phyloP scores from a whole-genome alignment of 73 alveolate genomes.

The Breviolum minutum region DNA sequence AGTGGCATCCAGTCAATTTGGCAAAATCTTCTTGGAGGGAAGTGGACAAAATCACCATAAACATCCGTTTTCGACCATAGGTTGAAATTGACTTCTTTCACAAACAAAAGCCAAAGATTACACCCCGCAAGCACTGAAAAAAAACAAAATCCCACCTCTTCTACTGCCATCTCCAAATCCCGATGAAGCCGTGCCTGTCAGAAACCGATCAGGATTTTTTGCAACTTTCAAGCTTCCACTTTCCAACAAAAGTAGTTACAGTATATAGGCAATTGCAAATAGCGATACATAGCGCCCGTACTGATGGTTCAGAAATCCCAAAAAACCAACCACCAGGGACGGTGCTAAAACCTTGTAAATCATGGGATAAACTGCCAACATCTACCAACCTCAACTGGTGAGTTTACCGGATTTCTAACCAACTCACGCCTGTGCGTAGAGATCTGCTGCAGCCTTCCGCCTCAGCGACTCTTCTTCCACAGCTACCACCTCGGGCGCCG shows the following conservation, averaged over 20 bases:
- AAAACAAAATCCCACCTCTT: neutral
- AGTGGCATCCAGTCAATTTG: neutral
- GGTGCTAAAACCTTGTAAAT: too few relatives aligned
- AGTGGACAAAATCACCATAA: neutral
- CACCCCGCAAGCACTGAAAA: neutral
- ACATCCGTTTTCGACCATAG: too few relatives aligned
- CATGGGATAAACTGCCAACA: neutral
- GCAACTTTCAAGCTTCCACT: too few relatives aligned
- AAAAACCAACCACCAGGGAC: too few relatives aligned
- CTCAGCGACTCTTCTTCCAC: constrained; percentile 28
- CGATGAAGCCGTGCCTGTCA: constrained; percentile 28
- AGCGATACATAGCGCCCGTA: too few relatives aligned
- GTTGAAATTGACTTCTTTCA: neutral
- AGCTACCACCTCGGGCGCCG: neutral
- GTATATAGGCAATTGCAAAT: too few relatives aligned
- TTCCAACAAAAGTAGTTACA: too few relatives aligned
- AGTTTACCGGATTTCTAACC: neutral
- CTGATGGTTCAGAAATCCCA: too few relatives aligned
- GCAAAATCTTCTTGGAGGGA: neutral
- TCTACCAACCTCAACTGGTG: neutral
- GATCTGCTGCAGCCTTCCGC: constrained; percentile 52
- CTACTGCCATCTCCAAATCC: constrained; percentile 40
- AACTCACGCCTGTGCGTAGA: constrained; percentile 15
- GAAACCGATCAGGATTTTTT: neutral
- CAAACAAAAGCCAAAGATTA: neutral